phyloP scores from a whole-genome alignment of 495 filamentous ascomycete genomes.

The Neurospora sp. region DNA sequence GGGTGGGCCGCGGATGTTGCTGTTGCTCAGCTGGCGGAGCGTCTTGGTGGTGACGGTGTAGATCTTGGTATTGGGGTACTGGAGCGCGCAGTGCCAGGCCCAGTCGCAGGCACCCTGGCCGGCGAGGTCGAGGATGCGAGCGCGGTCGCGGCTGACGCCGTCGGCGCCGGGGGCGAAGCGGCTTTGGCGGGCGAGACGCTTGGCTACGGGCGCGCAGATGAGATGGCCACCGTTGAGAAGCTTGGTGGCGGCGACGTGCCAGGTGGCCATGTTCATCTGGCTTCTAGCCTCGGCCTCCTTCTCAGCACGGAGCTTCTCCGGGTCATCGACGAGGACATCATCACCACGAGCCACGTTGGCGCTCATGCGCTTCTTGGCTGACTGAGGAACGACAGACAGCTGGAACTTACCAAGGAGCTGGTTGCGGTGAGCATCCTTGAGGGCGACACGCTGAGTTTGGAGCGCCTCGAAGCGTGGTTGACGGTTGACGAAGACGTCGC shows the following conservation, averaged over 20 bases:
- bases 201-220: conserved; percentile 63
- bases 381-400: conserved; percentile 44
- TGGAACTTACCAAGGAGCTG: conserved; percentile 73
- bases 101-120: conserved; percentile 81
- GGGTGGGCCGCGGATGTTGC: conserved; percentile 63
- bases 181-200: conserved; percentile 43
- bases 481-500: conserved; percentile 76
- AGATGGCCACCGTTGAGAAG: conserved; percentile 72
- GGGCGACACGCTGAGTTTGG: conserved; percentile 64
- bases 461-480: conserved; percentile 81
- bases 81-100: conserved; percentile 85
- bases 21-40: conserved; percentile 52
- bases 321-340: conserved; percentile 41
- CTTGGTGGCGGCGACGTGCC: conserved; percentile 71
- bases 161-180: conserved; percentile 31
- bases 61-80: conserved; percentile 73
- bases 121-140: conserved; percentile 77
- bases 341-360: conserved; percentile 49
- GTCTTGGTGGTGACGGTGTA: conserved; percentile 72
- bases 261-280: conserved; percentile 64
- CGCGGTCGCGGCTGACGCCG: conserved; percentile 37
- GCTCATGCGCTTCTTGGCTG: conserved; percentile 47
- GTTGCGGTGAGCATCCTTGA: conserved; percentile 53
- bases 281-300: conserved; percentile 69
- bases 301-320: conserved; percentile 55